A percentile compares a stretch with the other conserved stretches of the same genome.
Conservation (phyloP, 208 protist species). For the Leptomonas pyrrhocoris region DNA sequence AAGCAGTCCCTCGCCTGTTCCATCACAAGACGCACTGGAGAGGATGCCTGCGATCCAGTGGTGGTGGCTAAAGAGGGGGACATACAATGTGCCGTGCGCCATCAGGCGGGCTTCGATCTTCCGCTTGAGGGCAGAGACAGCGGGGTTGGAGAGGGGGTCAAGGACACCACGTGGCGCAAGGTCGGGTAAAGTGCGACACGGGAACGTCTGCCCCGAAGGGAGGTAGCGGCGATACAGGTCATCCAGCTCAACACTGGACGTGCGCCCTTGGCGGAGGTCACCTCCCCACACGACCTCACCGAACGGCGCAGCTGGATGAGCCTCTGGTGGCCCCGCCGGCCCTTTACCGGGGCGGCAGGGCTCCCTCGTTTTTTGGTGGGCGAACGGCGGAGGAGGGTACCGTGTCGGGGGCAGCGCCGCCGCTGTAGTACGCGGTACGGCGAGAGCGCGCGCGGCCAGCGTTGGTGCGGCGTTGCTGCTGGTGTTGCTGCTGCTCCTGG, state of each 20-base stretch:
- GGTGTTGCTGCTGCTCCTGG: background rate
- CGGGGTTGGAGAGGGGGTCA: too few species aligned
- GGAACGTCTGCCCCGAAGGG: too few species aligned
- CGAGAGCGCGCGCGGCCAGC: background rate
- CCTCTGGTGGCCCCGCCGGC: background rate
- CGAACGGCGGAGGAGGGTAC: background rate
- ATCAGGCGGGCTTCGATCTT: too few species aligned
- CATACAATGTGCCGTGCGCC: too few species aligned
- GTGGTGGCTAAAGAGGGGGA: too few species aligned
- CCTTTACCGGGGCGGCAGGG: constrained; percentile 6
- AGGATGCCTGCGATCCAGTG: too few species aligned
- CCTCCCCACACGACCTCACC: background rate
- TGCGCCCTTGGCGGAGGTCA: background rate
- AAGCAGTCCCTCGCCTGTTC: too few species aligned
- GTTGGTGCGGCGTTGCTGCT: background rate
- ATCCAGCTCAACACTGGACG: background rate
- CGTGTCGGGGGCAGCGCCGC: background rate
- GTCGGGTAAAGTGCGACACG: too few species aligned
- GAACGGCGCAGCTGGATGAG: background rate
- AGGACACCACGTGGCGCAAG: too few species aligned
- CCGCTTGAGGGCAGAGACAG: too few species aligned
- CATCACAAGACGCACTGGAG: too few species aligned
- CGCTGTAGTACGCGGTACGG: background rate
- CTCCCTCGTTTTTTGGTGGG: background rate
- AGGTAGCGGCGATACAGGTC: background rate